phyloP scores from a whole-genome alignment of 306 rosid genomes.

The Sindora glabra region DNA sequence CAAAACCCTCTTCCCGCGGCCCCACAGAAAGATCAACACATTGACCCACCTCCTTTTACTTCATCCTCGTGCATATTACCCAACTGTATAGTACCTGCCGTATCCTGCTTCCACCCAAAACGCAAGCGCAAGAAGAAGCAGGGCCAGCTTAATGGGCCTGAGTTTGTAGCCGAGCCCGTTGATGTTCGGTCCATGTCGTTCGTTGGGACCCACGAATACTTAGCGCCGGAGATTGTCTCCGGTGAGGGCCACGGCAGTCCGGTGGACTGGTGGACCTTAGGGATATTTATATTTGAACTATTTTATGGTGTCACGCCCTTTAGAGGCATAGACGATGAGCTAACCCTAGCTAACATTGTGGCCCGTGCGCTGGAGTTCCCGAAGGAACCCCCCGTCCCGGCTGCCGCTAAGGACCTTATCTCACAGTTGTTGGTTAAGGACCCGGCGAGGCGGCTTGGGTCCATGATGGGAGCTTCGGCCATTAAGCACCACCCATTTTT shows the following conservation, averaged over 20 bases:
- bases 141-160: slow-evolving; percentile 28
- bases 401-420: slow-evolving; percentile 45
- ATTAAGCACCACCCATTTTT: slow-evolving; percentile 46
- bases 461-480: slow-evolving; percentile 42
- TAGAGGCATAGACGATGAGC: slow-evolving; percentile 42
- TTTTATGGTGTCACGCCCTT: slow-evolving; percentile 49
- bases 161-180: slow-evolving; percentile 49
- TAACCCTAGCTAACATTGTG: slow-evolving; percentile 49
- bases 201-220: slow-evolving; percentile 60
- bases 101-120: slow-evolving; percentile 45
- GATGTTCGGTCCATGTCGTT: slow-evolving; percentile 52
- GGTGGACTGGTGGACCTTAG: slow-evolving; percentile 62
- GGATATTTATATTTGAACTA: slow-evolving; percentile 44
- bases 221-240: slow-evolving; percentile 54
- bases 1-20: slow-evolving; percentile 25
- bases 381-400: slow-evolving; percentile 41
- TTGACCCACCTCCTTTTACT: slow-evolving; percentile 25
- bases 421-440: slow-evolving; percentile 44
- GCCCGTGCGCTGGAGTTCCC: slow-evolving; percentile 63
- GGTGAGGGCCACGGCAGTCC: slow-evolving; percentile 56
- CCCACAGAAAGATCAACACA: slow-evolving; percentile 20
- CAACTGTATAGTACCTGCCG: slow-evolving; percentile 49
- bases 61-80: slow-evolving; percentile 49
- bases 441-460: slow-evolving; percentile 38
- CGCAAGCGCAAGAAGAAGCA: slow-evolving; percentile 57